Conservation (phyloP, 495 filamentous ascomycete genomes). For the Aspergillus olivimuriae region DNA sequence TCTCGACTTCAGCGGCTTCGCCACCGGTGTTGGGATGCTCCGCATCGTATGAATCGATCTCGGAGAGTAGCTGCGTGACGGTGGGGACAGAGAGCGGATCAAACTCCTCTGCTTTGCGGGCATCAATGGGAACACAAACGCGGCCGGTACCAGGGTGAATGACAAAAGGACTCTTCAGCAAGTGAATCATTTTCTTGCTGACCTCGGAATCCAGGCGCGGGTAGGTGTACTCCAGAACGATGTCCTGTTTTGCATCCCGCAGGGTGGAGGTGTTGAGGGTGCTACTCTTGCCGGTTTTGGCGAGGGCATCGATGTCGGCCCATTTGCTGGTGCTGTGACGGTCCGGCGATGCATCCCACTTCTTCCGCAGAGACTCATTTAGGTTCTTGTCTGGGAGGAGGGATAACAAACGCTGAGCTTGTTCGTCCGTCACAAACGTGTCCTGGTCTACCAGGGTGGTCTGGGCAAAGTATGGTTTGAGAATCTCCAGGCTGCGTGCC, state of each 20-base stretch:
- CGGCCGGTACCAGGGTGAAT: constrained; percentile 91
- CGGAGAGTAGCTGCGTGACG: constrained; percentile 65
- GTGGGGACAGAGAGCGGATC: constrained; percentile 85
- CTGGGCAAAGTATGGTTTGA: constrained; percentile 69
- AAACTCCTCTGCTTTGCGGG: constrained; percentile 61
- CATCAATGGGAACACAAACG: constrained; percentile 92
- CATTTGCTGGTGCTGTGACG: constrained; percentile 75
- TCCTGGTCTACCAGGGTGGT: constrained; percentile 82
- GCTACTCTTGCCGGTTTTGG: constrained; percentile 63
- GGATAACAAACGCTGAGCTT: constrained; percentile 65
- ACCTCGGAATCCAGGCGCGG: constrained; percentile 96
- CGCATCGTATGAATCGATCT: constrained; percentile 73
- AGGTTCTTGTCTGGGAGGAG: constrained; percentile 73
- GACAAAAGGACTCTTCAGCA: constrained; percentile 93
- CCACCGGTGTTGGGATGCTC: constrained; percentile 26
- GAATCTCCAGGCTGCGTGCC: constrained; percentile 73
- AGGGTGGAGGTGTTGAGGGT: constrained; percentile 58
- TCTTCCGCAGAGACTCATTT: constrained; percentile 69
- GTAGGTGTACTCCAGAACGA: constrained; percentile 95
- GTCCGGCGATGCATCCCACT: constrained; percentile 79
- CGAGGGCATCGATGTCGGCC: constrained; percentile 84
- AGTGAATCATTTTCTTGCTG: constrained; percentile 93
- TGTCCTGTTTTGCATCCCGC: constrained; percentile 86
- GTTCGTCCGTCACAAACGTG: constrained; percentile 64
- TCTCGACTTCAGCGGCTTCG: constrained; percentile 33